Evolutionary conservation across 345 rosid genomes (phyloP), one percentile per base, ranked within the genome.

Genomic region (Eucalyptus erythrocorys): DNA sequence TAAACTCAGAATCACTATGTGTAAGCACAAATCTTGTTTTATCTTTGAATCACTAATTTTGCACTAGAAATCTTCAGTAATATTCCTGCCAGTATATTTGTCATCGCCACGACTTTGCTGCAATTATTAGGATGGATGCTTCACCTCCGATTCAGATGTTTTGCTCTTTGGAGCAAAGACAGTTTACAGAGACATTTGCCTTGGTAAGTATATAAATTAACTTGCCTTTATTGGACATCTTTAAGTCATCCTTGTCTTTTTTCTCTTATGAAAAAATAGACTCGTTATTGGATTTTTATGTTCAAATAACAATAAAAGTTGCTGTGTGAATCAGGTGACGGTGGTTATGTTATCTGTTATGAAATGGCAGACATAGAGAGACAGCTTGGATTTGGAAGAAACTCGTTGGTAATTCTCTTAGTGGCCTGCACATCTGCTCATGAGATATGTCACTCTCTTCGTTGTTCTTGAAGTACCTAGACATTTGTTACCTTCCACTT

Each of bases 101-200:
- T 79, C 42, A 50, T 37, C 64, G 43, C 68, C 85, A 40, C 48
- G 55, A 27, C 85, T 43, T 90, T 45, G 24, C 90, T 61, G 86
- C 89, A 49, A 40, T 89, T 82, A 61, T 92, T 92, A 97, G 99
- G 99, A 97, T 92, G 98, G 98, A 84, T 98, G 99, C 91, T 98
- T 98, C 91, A 93, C 96, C 90, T 94, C 95, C 87, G 99, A 98
- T 93, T 98, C 98, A 86, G 99, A 97, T 92, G 92, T 94, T 81
- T 98, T 98, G 91, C 97, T 97, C 89, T 98, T 98, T 88, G 99
- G 99, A 55, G 98, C 99, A 53, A 95, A 93, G 94, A 96, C 96
- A 51, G 98, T 98, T 34, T 98, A 98, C 92, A 92, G 99, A 92
- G 99, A 96, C 88, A 96, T 98, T 87, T 94, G 96, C 91, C 98